Evolutionary conservation across 306 rosid species (phyloP), one percentile per base, ranked within the genome.

Genomic region (Fagus sylvatica): DNA sequence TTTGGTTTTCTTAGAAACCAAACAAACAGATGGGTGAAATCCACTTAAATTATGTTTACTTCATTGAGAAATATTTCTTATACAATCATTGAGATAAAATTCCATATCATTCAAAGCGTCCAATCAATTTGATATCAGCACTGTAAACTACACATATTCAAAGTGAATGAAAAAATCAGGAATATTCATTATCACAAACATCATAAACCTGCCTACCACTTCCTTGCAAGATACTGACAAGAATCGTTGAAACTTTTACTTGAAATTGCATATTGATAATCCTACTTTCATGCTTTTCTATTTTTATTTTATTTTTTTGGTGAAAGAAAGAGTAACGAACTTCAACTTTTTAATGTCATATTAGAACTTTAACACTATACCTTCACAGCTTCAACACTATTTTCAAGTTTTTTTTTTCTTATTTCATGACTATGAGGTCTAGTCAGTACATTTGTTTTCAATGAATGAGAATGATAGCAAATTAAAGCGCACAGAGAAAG

Each of bases 281-380:
- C 51, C 17, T 39, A 7, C 16, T 40, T 66, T 22, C 48, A 65
- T 65, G 5, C 48, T 66, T 17, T 37, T 28, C 32, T 59, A 7
- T 28, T 59, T n/a, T 30, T 19, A 13, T n/a, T 36, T n/a, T 34
- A 13, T 15, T 13, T 36, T 37, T n/a, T 17, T 17, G 3, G 5
- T 39, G 48, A 66, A 66, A 66, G 49, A 48, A 66, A 4, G 71
- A 39, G 49, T 66, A 39, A 39, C 71, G 71, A 66, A 66, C 48
- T 66, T 66, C 33, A 39, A 66, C 71, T 39, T 39, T 22, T 65
- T 16, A 10, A 65, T 39, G 70, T 37, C 32, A 65, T 37, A 39
- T 33, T 65, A 16, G 5, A 33, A 37, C 49, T 65, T 36, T 39
- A 15, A 57, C 64, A 57, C 15, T 28, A 57, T 28, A 56, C 13